phyloP scores from a whole-genome alignment of 2,329 filamentous ascomycete species.

The Lasiodiplodia sp. region DNA sequence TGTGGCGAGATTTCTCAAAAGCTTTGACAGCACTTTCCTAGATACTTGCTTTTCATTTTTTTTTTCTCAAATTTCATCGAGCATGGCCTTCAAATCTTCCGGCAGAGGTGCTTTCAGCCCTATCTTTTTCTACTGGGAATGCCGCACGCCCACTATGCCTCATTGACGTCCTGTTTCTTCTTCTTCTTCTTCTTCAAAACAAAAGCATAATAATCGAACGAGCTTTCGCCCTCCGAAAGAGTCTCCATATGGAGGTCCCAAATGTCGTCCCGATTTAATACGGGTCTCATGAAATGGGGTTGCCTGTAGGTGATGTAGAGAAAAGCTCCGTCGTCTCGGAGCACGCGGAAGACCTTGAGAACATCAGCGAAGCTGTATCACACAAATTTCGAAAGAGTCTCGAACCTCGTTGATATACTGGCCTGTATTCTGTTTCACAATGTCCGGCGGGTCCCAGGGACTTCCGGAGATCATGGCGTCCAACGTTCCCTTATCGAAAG shows the following conservation, averaged over 20 bases:
- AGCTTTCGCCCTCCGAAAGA: conserved; percentile 34
- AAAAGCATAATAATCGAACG: conserved; percentile 39
- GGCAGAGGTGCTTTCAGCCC: too few species aligned
- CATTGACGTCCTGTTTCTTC: background rate
- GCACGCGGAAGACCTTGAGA: conserved; percentile 53
- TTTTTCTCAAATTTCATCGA: too few species aligned
- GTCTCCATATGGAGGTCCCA: conserved; percentile 39
- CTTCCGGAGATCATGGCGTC: conserved; percentile 65
- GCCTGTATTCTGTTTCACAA: conserved; percentile 57
- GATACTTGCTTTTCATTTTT: too few species aligned
- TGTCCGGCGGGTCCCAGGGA: conserved; percentile 60
- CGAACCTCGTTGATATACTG: conserved; percentile 60
- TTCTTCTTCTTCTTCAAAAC: conserved; percentile 31
- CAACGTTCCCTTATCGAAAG: conserved; percentile 65
- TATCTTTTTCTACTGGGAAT: too few species aligned
- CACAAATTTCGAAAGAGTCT: too few species aligned
- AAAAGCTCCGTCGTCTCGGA: conserved; percentile 58
- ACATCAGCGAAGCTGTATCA: conserved; percentile 3
- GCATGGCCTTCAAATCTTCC: too few species aligned
- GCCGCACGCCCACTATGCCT: too few species aligned
- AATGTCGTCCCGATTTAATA: conserved; percentile 36
- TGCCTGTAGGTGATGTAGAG: conserved; percentile 55
- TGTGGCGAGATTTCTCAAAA: too few species aligned
- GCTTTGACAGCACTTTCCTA: too few species aligned
- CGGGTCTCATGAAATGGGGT: conserved; percentile 42